Conservation (phyloP, 2,329 filamentous ascomycete species). For the Phialophora tarda region DNA sequence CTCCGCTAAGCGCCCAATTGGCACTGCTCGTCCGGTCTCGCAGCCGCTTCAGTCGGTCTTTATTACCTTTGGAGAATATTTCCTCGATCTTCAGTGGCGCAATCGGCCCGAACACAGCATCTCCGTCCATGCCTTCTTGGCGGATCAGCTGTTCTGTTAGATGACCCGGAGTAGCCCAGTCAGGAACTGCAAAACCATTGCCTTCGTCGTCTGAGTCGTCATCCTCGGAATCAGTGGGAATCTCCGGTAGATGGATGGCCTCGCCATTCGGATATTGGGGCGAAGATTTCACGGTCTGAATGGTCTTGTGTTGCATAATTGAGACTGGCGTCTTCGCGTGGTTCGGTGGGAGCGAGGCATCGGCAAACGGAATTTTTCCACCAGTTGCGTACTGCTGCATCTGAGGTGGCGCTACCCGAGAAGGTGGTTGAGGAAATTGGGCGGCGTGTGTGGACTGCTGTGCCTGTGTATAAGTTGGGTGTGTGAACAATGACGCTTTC, state of each 20-base stretch:
- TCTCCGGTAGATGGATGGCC: constrained; percentile 88
- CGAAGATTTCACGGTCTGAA: constrained; percentile 64
- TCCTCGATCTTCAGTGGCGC: constrained; percentile 92
- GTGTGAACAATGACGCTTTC: constrained; percentile 53
- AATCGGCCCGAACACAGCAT: constrained; percentile 86
- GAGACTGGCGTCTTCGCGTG: constrained; percentile 44
- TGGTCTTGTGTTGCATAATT: constrained; percentile 39
- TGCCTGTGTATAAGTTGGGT: constrained; percentile 45
- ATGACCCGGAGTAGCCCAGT: constrained; percentile 88
- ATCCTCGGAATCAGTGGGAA: constrained; percentile 91
- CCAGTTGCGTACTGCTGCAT: constrained; percentile 82
- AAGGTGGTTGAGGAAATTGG: constrained; percentile 67
- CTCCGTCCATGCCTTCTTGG: constrained; percentile 84
- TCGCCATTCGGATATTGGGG: constrained; percentile 83
- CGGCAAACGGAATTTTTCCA: constrained; percentile 86
- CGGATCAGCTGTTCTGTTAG: constrained; percentile 74
- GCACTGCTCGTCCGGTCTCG: constrained; percentile 89
- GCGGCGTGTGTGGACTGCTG: constrained; percentile 65
- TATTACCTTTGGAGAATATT: constrained; percentile 82
- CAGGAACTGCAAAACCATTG: constrained; percentile 67
- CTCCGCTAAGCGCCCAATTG: constrained; percentile 80
- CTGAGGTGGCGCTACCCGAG: constrained; percentile 73
- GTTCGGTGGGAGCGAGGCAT: constrained; percentile 70
- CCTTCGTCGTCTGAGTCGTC: constrained; percentile 70
- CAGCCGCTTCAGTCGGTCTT: constrained; percentile 85